A percentile compares a stretch with the other conserved stretches of the same genome.
These are phyloP conservation scores for Drosera spatulata DNA, from an alignment of 179 eudicot genomes.

Conservation along the genomic window DNA sequence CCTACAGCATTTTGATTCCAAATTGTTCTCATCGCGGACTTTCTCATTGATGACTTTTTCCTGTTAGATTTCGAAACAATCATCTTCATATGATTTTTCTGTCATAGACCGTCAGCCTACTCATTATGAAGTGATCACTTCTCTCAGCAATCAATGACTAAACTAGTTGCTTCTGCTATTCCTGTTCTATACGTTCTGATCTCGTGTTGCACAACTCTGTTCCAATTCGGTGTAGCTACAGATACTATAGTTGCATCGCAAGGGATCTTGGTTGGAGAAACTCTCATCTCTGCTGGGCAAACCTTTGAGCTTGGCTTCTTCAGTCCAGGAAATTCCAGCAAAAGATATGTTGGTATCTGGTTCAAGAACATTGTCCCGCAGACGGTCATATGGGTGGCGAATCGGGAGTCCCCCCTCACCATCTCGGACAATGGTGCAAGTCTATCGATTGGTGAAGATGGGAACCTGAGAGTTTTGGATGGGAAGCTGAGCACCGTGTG, in stretches of 20 bases:
- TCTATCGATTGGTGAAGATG: constrained; percentile 8
- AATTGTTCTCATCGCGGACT: no score
- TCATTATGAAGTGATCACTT: no score
- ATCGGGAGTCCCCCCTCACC: no score
- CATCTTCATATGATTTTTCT: no score
- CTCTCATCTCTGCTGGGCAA: constrained; percentile 14
- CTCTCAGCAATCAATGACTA: neutral
- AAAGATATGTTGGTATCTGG: no score
- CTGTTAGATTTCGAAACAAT: no score
- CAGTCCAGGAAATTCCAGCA: no score
- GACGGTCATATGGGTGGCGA: no score
- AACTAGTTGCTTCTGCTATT: neutral
- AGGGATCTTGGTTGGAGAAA: constrained; percentile 14
- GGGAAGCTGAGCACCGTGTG: constrained; percentile 4
- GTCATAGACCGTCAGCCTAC: no score
- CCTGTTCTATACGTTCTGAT: neutral
- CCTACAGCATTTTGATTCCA: no score
- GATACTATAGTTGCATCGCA: constrained; percentile 11
- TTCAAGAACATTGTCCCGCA: no score
- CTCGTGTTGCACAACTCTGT: neutral
- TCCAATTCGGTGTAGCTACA: constrained; percentile 4
- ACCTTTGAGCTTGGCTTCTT: constrained; percentile 10
- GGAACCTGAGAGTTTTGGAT: constrained; percentile 7
- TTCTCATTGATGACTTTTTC: no score
- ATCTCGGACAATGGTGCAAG: constrained; percentile 9